phyloP scores from a whole-genome alignment of 1,284 basidiomycete genomes.

The Wolfiporia cocos region DNA sequence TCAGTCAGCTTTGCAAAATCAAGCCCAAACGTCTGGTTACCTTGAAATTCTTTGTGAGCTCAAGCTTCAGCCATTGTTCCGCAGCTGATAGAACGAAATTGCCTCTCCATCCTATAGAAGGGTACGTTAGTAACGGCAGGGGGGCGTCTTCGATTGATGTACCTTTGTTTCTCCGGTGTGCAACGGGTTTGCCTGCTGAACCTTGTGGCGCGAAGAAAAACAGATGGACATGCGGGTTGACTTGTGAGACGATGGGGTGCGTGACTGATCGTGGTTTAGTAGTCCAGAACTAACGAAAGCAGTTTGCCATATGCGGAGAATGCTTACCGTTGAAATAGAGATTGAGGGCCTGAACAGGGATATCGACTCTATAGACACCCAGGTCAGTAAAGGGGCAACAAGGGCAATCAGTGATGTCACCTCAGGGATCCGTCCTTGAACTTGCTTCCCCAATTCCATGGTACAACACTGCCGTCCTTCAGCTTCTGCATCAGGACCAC shows the following conservation, averaged over 20 bases:
- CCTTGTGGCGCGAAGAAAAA: slow-evolving; percentile 97
- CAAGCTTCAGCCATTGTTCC: slow-evolving; percentile 91
- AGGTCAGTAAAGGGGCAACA: neutral
- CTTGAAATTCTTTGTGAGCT: slow-evolving; percentile 94
- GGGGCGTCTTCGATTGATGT: neutral
- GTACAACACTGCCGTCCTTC: slow-evolving; percentile 75
- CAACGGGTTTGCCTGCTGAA: slow-evolving; percentile 90
- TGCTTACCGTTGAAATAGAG: slow-evolving; percentile 81
- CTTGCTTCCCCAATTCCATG: slow-evolving; percentile 92
- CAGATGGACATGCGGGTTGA: slow-evolving; percentile 97
- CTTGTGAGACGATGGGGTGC: slow-evolving; percentile 92
- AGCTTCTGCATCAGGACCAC: slow-evolving; percentile 94
- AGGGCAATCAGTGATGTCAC: slow-evolving; percentile 26
- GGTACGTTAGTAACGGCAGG: neutral
- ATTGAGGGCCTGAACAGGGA: slow-evolving; percentile 89
- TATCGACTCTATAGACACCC: slow-evolving; percentile 65
- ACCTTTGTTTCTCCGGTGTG: slow-evolving; percentile 90
- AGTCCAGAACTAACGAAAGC: too few relatives aligned
- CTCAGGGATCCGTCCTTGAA: slow-evolving; percentile 90
- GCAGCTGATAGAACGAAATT: slow-evolving; percentile 91
- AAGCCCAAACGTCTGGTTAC: slow-evolving; percentile 25
- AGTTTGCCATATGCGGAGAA: too few relatives aligned
- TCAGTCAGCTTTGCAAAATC: neutral
- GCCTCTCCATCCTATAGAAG: slow-evolving; percentile 90
- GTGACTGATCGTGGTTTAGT: slow-evolving; percentile 57